Percentiles rank a stretch among this genome's conserved stretches.
Evolutionary conservation across 2,329 filamentous ascomycete species (phyloP).

Genomic region (Microcyclosporella mali): DNA sequence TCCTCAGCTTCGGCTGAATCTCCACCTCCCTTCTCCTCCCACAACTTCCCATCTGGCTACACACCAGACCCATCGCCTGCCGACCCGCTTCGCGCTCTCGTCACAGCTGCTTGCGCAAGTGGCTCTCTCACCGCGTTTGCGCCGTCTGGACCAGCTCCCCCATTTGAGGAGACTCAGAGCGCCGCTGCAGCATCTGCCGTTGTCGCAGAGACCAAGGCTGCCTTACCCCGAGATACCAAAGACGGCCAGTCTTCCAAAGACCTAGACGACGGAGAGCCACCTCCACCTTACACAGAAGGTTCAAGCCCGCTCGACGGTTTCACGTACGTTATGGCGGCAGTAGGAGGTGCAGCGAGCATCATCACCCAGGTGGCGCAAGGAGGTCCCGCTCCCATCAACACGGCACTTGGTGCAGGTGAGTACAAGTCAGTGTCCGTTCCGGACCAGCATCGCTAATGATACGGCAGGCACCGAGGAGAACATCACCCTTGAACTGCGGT

Average conservation of each 20-base stretch:
- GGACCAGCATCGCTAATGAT: not conserved
- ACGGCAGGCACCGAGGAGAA: conserved; percentile 69
- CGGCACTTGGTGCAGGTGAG: conserved; percentile 59
- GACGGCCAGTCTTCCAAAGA: conserved; percentile 66
- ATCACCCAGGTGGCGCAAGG: conserved; percentile 98
- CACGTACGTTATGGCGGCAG: conserved; percentile 94
- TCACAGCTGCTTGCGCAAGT: conserved; percentile 26
- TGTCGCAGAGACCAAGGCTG: conserved; percentile 73
- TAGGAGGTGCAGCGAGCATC: conserved; percentile 94
- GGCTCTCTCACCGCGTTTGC: conserved; percentile 46
- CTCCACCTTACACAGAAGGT: conserved; percentile 93
- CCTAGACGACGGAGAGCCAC: conserved; percentile 77
- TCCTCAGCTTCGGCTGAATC: conserved; percentile 43
- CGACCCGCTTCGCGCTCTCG: conserved; percentile 42
- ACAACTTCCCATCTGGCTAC: conserved; percentile 58
- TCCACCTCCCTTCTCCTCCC: conserved; percentile 59
- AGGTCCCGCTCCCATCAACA: conserved; percentile 76
- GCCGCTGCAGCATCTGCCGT: conserved; percentile 46
- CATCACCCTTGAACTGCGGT: conserved; percentile 91
- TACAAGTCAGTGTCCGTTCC: not conserved
- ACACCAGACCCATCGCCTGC: conserved; percentile 46
- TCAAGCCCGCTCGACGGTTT: conserved; percentile 88
- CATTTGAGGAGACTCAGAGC: conserved; percentile 35
- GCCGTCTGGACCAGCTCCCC: conserved; percentile 40
- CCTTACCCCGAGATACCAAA: conserved; percentile 76